phyloP scores from a whole-genome alignment of 805 yeast species.

The Candida peoriensis region DNA sequence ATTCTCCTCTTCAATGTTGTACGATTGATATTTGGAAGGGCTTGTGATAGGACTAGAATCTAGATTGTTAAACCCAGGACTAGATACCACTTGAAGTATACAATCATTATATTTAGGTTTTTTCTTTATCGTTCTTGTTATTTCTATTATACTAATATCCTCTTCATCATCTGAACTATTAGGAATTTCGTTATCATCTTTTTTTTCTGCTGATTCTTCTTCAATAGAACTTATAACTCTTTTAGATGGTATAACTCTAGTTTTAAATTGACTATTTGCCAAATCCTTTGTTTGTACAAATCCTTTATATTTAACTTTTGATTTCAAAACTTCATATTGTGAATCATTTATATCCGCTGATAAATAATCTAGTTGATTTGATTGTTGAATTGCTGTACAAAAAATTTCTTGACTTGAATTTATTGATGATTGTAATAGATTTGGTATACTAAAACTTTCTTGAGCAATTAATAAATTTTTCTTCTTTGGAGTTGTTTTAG shows the following conservation, averaged over 20 bases:
- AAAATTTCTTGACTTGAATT: neutral
- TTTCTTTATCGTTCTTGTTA: constrained; percentile 21
- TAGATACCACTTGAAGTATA: constrained; percentile 21
- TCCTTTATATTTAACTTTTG: too few species aligned
- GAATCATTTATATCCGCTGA: constrained; percentile 13
- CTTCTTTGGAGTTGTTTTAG: constrained; percentile 12
- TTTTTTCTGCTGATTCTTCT: constrained; percentile 3
- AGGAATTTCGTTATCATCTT: constrained; percentile 9
- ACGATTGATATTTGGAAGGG: too few species aligned
- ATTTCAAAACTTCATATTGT: constrained; percentile 8
- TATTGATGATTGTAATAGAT: constrained; percentile 13
- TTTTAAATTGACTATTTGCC: too few species aligned
- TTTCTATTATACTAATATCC: constrained; percentile 23
- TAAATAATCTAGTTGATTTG: constrained; percentile 2
- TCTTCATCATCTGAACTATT: constrained; percentile 22
- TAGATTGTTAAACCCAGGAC: constrained; percentile 7
- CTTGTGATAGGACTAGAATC: constrained; percentile 13
- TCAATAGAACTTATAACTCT: constrained; percentile 4
- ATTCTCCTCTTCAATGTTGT: too few species aligned
- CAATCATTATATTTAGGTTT: constrained; percentile 7
- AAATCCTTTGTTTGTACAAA: too few species aligned
- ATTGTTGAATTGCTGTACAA: too few species aligned
- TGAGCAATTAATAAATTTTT: constrained; percentile 6
- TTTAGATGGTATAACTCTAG: constrained; percentile 15
- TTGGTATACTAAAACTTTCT: constrained; percentile 18